Conservation (phyloP, 176 grass and related monocot species). For the Hsuehochloa calcarea region DNA sequence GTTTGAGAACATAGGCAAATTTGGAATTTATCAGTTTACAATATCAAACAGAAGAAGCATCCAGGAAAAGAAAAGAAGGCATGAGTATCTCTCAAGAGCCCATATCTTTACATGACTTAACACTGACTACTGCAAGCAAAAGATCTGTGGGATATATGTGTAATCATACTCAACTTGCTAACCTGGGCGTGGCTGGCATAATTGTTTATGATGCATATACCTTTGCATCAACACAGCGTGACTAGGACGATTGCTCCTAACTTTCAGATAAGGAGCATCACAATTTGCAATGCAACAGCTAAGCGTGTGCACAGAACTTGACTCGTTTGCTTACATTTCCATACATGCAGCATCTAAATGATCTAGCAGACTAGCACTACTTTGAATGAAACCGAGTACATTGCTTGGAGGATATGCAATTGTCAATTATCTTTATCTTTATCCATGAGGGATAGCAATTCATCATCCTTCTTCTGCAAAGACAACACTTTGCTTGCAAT, state of each 20-base stretch:
- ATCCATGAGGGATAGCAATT: neutral
- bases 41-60: conserved; percentile 22
- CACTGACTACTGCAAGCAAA: conserved; percentile 38
- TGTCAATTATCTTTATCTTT: neutral
- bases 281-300: conserved; percentile 35
- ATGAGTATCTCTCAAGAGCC: conserved; percentile 16
- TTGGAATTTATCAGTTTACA: neutral
- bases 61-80: conserved; percentile 26
- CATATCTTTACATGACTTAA: conserved; percentile 40
- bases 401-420: neutral
- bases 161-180: conserved; percentile 42
- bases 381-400: neutral
- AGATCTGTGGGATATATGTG: conserved; percentile 15
- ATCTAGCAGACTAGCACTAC: neutral
- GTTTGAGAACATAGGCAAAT: neutral
- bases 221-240: conserved; percentile 42
- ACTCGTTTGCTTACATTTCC: neutral
- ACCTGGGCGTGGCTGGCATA: conserved; percentile 46
- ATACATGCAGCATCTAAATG: neutral
- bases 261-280: conserved; percentile 39
- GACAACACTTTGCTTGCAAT: conserved; percentile 20
- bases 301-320: neutral
- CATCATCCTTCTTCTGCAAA: conserved; percentile 9
- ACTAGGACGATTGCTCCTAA: conserved; percentile 35
- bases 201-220: conserved; percentile 49